Percentiles rank a stretch among this genome's conserved stretches.
Evolutionary conservation across 2,329 filamentous ascomycete genomes (phyloP).

Genomic region (Bipolaris gigantea): DNA sequence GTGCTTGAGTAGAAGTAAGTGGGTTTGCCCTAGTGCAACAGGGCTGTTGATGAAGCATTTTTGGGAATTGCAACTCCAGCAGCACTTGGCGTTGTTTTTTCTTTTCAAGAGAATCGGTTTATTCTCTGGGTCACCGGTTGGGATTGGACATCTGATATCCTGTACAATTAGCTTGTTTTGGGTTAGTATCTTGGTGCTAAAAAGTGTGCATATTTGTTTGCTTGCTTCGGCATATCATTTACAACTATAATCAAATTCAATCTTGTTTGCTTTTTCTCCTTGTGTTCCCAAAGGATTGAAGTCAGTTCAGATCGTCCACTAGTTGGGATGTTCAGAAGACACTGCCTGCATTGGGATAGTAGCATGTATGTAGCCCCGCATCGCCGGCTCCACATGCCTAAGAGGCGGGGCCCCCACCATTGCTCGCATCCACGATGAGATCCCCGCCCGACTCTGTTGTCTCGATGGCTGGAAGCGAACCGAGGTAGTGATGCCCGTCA

Average conservation of each 20-base stretch:
- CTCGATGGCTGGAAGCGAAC: slow-evolving; percentile 2
- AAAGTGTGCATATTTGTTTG: background rate
- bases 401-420: slow-evolving; percentile 12
- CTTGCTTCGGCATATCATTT: background rate
- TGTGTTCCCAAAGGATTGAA: background rate
- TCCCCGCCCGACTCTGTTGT: background rate
- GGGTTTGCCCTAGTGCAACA: slow-evolving; percentile 18
- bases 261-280: background rate
- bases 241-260: background rate
- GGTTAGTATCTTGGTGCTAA: background rate
- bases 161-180: slow-evolving; percentile 36
- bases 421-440: slow-evolving; percentile 7
- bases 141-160: slow-evolving; percentile 40
- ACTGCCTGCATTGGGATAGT: slow-evolving; percentile 14
- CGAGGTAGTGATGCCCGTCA: slow-evolving; percentile 13
- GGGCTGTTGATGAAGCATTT: slow-evolving; percentile 15
- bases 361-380: slow-evolving; percentile 16
- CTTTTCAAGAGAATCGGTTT: slow-evolving; percentile 14
- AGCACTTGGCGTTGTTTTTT: slow-evolving; percentile 7
- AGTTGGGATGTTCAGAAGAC: slow-evolving; percentile 3
- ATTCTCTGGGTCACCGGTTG: slow-evolving; percentile 16
- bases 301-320: background rate
- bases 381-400: slow-evolving; percentile 4
- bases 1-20: slow-evolving; percentile 24
- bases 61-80: slow-evolving; percentile 7